Base-by-base conservation (phyloP, 306 rosid species). In the Fragaria vesca region DNA sequence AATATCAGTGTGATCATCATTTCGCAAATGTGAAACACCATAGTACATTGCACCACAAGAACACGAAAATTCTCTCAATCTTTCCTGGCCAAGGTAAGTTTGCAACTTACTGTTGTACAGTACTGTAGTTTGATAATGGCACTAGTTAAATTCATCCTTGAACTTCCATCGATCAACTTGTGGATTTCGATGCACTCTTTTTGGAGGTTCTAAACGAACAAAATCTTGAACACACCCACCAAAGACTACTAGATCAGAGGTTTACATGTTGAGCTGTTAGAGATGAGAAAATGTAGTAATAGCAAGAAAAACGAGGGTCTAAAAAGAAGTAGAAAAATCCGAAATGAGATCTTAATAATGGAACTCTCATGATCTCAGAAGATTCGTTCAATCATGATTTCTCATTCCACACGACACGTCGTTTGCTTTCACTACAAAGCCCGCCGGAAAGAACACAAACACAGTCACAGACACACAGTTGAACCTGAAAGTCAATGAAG, bases 401-500 rank as follows among this genome's bases (percentile, higher is more conserved):
- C 0, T 51, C 55, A 50, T 50, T 50, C 55, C 55, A 50, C 55
- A 48, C 51, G 8, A 16, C 60, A 1, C 9, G 24, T 18, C 2
- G 60, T 17, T 52, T 52, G 24, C 20, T 57, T 57, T 57, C 15
- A 57, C 32, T 9, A 21, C 15, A n/a, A 57, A 57, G 15, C 62
- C 60, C 26, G 26, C 26, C 1, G 26, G 26, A 7, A 54, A n/a
- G 26, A 8, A 12, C 8, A 61, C 17, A 12, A 2, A 61, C 36
- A 61, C 38, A 12, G 18, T 12, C 40, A 61, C n/a, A 12, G 18
- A 28, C 40, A 61, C n/a, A 62, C 42, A 62, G 67, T 30, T 62
- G 11, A 32, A 62, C 0, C 68, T 6, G 42, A 30, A 62, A 62
- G 40, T 26, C 67, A 52, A 65, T 54, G 99, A 95, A 92, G 80